Evolutionary conservation across 139 green algal species (phyloP).

Genomic region (Tetradesmus lagerheimii): DNA sequence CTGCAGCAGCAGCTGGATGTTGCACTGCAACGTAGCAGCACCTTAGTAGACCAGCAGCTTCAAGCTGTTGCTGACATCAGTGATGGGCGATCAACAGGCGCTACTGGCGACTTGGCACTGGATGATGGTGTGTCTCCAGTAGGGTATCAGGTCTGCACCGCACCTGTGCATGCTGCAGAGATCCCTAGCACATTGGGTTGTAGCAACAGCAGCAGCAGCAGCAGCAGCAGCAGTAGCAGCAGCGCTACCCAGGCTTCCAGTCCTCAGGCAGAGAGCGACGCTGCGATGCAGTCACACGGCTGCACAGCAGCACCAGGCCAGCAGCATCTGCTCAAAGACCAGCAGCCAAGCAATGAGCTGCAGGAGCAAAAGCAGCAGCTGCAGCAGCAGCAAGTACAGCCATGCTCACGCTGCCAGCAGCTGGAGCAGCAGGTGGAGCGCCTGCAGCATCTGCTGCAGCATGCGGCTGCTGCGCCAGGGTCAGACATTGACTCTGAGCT

Average conservation of each 20-base stretch:
- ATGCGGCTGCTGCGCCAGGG: background rate
- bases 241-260: background rate
- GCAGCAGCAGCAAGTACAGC: background rate
- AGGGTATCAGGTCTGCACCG: background rate
- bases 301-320: background rate
- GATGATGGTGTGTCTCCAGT: background rate
- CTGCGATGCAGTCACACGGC: background rate
- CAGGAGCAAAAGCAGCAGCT: constrained; percentile 9
- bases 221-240: background rate
- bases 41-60: background rate
- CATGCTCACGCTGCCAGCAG: constrained; percentile 12
- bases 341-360: background rate
- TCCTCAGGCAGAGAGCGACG: background rate
- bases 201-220: background rate
- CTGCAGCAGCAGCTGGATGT: constrained; percentile 13
- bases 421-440: background rate
- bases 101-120: background rate
- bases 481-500: background rate
- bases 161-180: background rate
- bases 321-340: background rate
- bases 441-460: background rate
- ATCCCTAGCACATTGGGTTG: too few relatives aligned
- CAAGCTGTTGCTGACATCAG: too few relatives aligned
- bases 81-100: background rate
- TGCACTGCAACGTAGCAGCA: background rate